Evolutionary conservation across 306 rosid genomes (phyloP), one percentile per base, ranked within the genome.

Genomic region (Vigna mungo): DNA sequence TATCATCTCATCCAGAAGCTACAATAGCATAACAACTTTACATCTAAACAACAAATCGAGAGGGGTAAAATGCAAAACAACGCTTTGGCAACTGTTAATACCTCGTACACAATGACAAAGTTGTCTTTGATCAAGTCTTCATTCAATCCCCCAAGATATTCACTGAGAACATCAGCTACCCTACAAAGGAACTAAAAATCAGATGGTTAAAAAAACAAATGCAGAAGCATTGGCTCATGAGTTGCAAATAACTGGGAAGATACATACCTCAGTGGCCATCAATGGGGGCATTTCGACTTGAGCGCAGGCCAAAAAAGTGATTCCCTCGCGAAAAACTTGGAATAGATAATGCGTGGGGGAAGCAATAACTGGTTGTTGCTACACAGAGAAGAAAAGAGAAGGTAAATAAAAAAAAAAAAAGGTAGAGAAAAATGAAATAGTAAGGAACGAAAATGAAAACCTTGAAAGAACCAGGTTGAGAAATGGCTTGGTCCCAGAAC

Each of bases 201-300:
- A 52, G 86, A 78, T 15, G 53, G 90, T 90, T 71, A 84, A 83
- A 79, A 79, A 52, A 53, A 68, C 71, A 73, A 66, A 39, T 6
- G 76, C 16, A 79, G 37, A 2, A 34, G 4, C 36, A 21, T 72
- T 47, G 1, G 47, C n/a, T 9, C n/a, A 49, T n/a, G 68, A 78
- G 41, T 63, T 71, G 30, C 39, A n/a, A 37, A 70, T 17, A 48
- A 59, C 61, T 21, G 15, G 41, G 41, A 79, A 64, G 63, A 82
- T 63, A 95, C 98, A 82, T 63, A 95, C 99, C 94, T 95, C 97
- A 81, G 89, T 92, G 52, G 89, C 99, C 99, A 95, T 90, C 81
- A 95, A 71, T 69, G 99, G 99, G 5, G 97, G 93, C 99, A 95
- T 95, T 78, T 95, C 99, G 78, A 89, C 97, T 86, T 95, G 99